Conservation (phyloP, 306 rosid genomes). For the Inga laurina region DNA sequence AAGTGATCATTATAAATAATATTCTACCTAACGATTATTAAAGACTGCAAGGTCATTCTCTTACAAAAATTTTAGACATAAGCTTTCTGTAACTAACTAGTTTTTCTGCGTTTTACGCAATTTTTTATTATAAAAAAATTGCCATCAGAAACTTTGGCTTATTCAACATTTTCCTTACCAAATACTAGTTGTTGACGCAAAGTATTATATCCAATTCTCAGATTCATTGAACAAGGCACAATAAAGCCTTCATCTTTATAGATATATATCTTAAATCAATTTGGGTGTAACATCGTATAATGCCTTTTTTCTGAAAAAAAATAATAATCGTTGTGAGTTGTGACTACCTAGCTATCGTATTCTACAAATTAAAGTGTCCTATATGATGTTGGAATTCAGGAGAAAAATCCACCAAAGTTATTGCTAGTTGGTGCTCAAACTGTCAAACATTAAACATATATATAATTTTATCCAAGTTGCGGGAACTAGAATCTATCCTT, state of each 20-base stretch:
- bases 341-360: constrained; percentile 18
- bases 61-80: too few species aligned
- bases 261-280: neutral
- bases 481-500: neutral
- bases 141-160: constrained; percentile 27
- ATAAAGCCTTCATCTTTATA: constrained; percentile 7
- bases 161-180: constrained; percentile 27
- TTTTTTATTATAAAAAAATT: neutral
- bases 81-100: neutral
- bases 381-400: constrained; percentile 19
- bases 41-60: neutral
- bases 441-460: neutral
- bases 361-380: constrained; percentile 23
- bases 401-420: constrained; percentile 3
- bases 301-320: neutral
- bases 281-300: constrained; percentile 17
- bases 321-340: neutral
- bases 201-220: constrained; percentile 32
- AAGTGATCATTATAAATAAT: too few species aligned
- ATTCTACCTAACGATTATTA: too few species aligned
- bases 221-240: constrained; percentile 45
- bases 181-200: constrained; percentile 37
- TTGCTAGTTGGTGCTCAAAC: neutral
- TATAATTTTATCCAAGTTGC: neutral
- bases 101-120: neutral